These are phyloP conservation scores for Vitis vinifera DNA, from an alignment of 164 flowering plant genomes.

Conservation along the genomic window DNA sequence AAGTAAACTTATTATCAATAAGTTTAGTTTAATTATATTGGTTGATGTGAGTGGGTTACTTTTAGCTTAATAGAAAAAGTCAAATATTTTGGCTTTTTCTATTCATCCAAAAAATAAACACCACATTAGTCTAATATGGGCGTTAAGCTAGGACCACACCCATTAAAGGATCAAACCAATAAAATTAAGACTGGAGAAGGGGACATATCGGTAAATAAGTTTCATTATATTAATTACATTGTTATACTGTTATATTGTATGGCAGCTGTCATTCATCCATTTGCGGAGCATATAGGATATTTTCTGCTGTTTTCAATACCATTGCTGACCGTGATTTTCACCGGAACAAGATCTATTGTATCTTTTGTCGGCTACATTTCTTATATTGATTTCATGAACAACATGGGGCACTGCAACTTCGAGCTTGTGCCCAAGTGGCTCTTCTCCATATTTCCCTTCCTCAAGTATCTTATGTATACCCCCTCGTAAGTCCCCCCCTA, in stretches of 20 bases:
- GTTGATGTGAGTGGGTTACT: rapidly evolving
- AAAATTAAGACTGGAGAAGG: too few species aligned
- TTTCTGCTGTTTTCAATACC: constrained; percentile 31
- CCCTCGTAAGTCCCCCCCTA: constrained; percentile 17
- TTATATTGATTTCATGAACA: constrained; percentile 31
- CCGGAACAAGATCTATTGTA: constrained; percentile 14
- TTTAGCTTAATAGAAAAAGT: too few species aligned
- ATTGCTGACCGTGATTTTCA: constrained; percentile 5
- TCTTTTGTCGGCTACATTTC: constrained; percentile 20
- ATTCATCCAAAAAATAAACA: too few species aligned
- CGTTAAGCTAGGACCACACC: too few species aligned
- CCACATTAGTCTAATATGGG: too few species aligned
- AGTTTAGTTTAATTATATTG: too few species aligned
- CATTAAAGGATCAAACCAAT: too few species aligned
- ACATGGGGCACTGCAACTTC: constrained; percentile 45
- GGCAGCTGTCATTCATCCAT: constrained; percentile 28
- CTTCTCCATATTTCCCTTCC: constrained; percentile 16
- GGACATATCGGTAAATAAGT: too few species aligned
- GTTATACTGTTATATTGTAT: not conserved
- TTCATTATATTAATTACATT: not conserved
- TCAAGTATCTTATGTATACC: constrained; percentile 4
- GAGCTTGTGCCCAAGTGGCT: constrained; percentile 30
- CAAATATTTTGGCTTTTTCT: too few species aligned
- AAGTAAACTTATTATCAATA: too few species aligned
- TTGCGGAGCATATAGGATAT: constrained; percentile 36